Evolutionary conservation across 2,329 filamentous ascomycete genomes (phyloP).

Genomic region (Calonectria henricotiae): DNA sequence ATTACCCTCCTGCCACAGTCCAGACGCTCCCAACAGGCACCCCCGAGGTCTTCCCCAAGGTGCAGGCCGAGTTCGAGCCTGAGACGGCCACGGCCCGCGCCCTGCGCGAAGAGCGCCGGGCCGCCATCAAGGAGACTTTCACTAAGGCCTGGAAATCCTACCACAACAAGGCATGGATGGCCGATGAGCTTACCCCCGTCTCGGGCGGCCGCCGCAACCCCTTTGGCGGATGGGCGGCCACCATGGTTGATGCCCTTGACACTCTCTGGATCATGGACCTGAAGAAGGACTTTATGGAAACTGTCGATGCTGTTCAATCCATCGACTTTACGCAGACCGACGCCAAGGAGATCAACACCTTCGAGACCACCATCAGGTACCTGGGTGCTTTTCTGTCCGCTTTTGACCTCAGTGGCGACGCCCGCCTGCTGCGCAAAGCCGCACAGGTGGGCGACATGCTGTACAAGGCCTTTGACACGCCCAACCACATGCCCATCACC

Average conservation of each 20-base stretch:
- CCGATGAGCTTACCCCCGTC: conserved; percentile 75
- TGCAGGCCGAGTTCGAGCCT: conserved; percentile 55
- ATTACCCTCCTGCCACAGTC: conserved; percentile 53
- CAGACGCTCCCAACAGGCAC: conserved; percentile 54
- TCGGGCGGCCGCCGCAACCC: conserved; percentile 69
- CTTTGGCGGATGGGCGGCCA: conserved; percentile 79
- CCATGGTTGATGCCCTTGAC: conserved; percentile 78
- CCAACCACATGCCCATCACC: conserved; percentile 75
- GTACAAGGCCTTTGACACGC: conserved; percentile 78
- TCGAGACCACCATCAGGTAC: conserved; percentile 82
- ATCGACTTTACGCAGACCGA: conserved; percentile 75
- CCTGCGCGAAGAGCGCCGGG: conserved; percentile 57
- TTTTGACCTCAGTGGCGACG: conserved; percentile 75
- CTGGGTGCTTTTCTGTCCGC: conserved; percentile 80
- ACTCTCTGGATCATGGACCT: conserved; percentile 83
- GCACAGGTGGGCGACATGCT: conserved; percentile 76
- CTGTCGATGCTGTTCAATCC: conserved; percentile 70
- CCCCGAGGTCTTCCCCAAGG: conserved; percentile 54
- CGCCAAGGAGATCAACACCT: conserved; percentile 71
- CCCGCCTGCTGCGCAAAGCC: conserved; percentile 74
- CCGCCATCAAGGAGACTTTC: conserved; percentile 63
- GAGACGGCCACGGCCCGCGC: conserved; percentile 49
- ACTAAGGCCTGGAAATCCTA: conserved; percentile 70
- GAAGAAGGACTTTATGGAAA: conserved; percentile 76
- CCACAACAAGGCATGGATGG: conserved; percentile 75